Evolutionary conservation across 768 basidiomycete genomes (phyloP).

Genomic region (Flagelloscypha sp.): DNA sequence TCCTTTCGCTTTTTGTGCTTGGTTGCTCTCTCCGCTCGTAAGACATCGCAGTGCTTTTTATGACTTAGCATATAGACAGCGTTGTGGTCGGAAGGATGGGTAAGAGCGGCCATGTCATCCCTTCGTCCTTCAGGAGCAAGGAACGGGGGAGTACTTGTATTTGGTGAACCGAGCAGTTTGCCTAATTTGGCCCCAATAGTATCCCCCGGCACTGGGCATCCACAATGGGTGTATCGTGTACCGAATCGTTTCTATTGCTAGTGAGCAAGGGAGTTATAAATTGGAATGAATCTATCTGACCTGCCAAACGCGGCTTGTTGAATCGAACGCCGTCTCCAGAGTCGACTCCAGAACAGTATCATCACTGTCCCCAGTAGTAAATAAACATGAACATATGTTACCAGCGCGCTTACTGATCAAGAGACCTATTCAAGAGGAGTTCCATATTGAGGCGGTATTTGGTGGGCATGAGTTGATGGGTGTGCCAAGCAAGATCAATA

Average conservation of each 20-base stretch:
- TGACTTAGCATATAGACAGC: conserved; percentile 29
- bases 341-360: conserved; percentile 39
- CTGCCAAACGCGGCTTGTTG: conserved; percentile 42
- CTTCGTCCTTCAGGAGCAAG: conserved; percentile 24
- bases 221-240: conserved; percentile 49
- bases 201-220: conserved; percentile 44
- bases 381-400: too few relatives aligned
- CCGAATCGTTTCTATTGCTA: conserved; percentile 38
- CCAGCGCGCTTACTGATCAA: conserved; percentile 53
- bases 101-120: conserved; percentile 34
- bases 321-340: conserved; percentile 38
- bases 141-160: conserved; percentile 15
- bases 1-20: conserved; percentile 19
- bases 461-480: conserved; percentile 49
- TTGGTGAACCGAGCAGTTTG: conserved; percentile 18
- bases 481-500: conserved; percentile 72
- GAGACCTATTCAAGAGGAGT: conserved; percentile 31
- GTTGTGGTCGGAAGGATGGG: conserved; percentile 52
- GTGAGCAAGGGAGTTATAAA: not conserved
- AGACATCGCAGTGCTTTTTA: conserved; percentile 13
- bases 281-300: conserved; percentile 6
- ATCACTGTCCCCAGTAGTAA: too few relatives aligned
- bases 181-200: conserved; percentile 34
- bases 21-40: conserved; percentile 14
- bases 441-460: conserved; percentile 39